These are phyloP conservation scores for Penicillium sp. DNA, from an alignment of 2,329 filamentous ascomycete species.

Conservation along the genomic window DNA sequence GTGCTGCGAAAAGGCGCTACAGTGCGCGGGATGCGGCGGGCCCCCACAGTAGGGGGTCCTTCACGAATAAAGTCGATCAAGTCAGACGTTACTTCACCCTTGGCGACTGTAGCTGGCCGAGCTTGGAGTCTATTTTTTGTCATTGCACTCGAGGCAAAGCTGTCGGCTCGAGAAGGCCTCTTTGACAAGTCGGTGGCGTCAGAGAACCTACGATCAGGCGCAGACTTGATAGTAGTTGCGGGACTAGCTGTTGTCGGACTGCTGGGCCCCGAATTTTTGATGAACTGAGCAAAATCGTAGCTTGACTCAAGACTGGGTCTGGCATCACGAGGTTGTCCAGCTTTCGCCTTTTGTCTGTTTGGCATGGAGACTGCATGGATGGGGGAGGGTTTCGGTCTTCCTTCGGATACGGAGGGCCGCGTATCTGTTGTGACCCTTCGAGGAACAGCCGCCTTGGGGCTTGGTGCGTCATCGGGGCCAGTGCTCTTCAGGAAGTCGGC, in stretches of 20 bases:
- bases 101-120: constrained; percentile 69
- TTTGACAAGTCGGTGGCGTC: constrained; percentile 25
- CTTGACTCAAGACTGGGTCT: constrained; percentile 72
- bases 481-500: constrained; percentile 46
- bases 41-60: constrained; percentile 70
- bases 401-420: constrained; percentile 18
- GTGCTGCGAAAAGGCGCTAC: constrained; percentile 84
- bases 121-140: constrained; percentile 64
- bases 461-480: constrained; percentile 31
- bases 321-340: constrained; percentile 69
- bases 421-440: not conserved
- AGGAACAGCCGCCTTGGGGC: not conserved
- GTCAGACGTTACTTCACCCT: constrained; percentile 74
- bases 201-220: constrained; percentile 21
- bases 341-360: constrained; percentile 29
- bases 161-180: constrained; percentile 23
- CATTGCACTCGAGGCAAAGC: constrained; percentile 19
- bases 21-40: constrained; percentile 77
- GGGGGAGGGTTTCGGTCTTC: constrained; percentile 29
- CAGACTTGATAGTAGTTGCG: constrained; percentile 17
- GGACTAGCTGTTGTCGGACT: constrained; percentile 22
- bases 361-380: constrained; percentile 25
- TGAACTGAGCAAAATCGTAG: constrained; percentile 85
- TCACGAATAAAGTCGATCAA: constrained; percentile 94
- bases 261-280: constrained; percentile 78